These are phyloP conservation scores for Saksenaea oblongispora DNA, from an alignment of 371 early-diverging fungal species.

Conservation along the genomic window DNA sequence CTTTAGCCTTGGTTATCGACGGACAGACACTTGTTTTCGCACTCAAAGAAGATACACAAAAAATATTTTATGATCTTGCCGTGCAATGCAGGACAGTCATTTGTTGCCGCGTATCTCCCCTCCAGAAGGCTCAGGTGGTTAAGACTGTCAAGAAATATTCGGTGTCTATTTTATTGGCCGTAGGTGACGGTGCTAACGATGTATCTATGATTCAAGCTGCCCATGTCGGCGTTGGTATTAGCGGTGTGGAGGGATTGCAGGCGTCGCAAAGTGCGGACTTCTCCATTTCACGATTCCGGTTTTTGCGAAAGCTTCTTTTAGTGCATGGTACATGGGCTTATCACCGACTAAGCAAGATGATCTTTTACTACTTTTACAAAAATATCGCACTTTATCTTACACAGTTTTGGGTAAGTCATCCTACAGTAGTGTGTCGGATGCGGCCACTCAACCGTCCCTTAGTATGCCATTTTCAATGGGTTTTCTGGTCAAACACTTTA, in stretches of 20 bases:
- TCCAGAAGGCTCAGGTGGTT: slow-evolving; percentile 93
- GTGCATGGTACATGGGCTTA: slow-evolving; percentile 88
- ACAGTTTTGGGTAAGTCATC: slow-evolving; percentile 59
- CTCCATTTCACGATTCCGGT: slow-evolving; percentile 82
- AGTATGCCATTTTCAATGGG: slow-evolving; percentile 71
- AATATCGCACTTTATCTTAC: slow-evolving; percentile 76
- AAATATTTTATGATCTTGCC: slow-evolving; percentile 43
- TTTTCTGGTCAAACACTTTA: slow-evolving; percentile 84
- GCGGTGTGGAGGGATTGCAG: slow-evolving; percentile 82
- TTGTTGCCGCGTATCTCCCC: slow-evolving; percentile 93
- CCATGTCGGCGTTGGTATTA: slow-evolving; percentile 84
- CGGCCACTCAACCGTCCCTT: not conserved
- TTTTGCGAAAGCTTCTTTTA: slow-evolving; percentile 69
- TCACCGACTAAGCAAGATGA: slow-evolving; percentile 70
- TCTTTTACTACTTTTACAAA: slow-evolving; percentile 85
- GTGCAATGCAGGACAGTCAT: slow-evolving; percentile 75
- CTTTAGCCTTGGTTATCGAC: slow-evolving; percentile 83
- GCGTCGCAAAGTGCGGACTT: slow-evolving; percentile 87
- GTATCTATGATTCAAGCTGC: slow-evolving; percentile 96
- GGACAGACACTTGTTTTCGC: slow-evolving; percentile 85
- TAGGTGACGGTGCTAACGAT: slow-evolving; percentile 99
- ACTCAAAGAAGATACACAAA: slow-evolving; percentile 45
- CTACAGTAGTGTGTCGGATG: no score
- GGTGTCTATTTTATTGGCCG: slow-evolving; percentile 81
- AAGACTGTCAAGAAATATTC: slow-evolving; percentile 70